phyloP scores from a whole-genome alignment of 2,329 filamentous ascomycete species.

The Apiospora marii region DNA sequence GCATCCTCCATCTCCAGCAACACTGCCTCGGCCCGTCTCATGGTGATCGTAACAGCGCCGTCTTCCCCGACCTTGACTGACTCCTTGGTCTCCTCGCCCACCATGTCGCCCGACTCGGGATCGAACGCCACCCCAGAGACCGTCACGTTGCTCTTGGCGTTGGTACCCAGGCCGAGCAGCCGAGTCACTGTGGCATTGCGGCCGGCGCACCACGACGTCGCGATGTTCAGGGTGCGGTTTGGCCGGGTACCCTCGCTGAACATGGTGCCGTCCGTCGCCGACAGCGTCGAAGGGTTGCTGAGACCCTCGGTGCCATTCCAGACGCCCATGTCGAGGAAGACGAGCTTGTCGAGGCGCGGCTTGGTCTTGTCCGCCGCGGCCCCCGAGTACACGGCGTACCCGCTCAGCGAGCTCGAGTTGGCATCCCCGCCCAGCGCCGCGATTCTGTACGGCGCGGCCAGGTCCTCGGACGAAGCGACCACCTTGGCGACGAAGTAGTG shows the following conservation, averaged over 20 bases:
- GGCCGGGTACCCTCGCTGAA: constrained; percentile 42
- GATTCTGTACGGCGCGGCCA: constrained; percentile 31
- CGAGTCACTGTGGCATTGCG: constrained; percentile 36
- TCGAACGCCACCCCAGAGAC: constrained; percentile 45
- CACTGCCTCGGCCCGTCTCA: constrained; percentile 43
- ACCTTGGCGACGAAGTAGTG: constrained; percentile 46
- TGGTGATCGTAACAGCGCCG: constrained; percentile 36
- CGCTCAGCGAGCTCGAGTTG: constrained; percentile 44
- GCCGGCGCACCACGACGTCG: constrained; percentile 41
- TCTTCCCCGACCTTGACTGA: constrained; percentile 36
- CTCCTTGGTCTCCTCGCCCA: constrained; percentile 35
- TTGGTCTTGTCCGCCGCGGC: not conserved
- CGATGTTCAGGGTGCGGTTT: constrained; percentile 35
- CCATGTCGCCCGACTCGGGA: constrained; percentile 34
- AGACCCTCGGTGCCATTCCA: constrained; percentile 47
- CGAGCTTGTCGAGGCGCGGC: constrained; percentile 39
- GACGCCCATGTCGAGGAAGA: constrained; percentile 47
- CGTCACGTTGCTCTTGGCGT: constrained; percentile 44
- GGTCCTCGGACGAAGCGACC: constrained; percentile 23
- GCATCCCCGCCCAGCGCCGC: constrained; percentile 42
- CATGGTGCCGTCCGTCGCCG: constrained; percentile 38
- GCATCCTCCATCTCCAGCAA: constrained; percentile 38
- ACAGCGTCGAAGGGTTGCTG: constrained; percentile 44
- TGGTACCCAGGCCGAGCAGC: constrained; percentile 44
- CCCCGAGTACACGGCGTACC: constrained; percentile 42